phyloP scores from a whole-genome alignment of 2,329 filamentous ascomycete genomes.

The Fusarium sp. region DNA sequence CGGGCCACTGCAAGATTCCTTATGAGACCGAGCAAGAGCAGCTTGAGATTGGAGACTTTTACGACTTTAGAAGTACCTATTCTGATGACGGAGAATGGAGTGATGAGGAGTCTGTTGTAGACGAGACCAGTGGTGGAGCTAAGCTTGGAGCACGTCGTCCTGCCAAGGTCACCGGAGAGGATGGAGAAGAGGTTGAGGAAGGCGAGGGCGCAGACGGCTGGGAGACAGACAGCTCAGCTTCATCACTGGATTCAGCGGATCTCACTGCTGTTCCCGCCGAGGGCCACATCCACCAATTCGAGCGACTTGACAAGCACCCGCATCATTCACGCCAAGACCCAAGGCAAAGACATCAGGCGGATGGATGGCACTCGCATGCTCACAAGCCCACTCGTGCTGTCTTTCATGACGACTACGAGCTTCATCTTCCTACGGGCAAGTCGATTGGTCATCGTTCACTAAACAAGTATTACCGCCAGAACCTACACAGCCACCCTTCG shows the following conservation, averaged over 20 bases:
- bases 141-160: slow-evolving; percentile 74
- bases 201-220: slow-evolving; percentile 79
- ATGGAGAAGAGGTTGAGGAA: slow-evolving; percentile 64
- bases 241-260: slow-evolving; percentile 87
- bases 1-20: slow-evolving; percentile 95
- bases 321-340: slow-evolving; percentile 80
- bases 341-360: slow-evolving; percentile 76
- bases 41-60: slow-evolving; percentile 94
- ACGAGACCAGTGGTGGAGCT: slow-evolving; percentile 66
- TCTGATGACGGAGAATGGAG: slow-evolving; percentile 79
- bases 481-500: slow-evolving; percentile 85
- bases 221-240: slow-evolving; percentile 95
- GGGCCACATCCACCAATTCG: slow-evolving; percentile 75
- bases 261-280: slow-evolving; percentile 83
- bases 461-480: slow-evolving; percentile 91
- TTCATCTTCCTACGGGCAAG: slow-evolving; percentile 90
- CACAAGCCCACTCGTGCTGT: slow-evolving; percentile 79
- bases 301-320: slow-evolving; percentile 76
- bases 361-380: slow-evolving; percentile 85
- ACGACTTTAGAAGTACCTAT: slow-evolving; percentile 96
- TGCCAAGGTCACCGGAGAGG: slow-evolving; percentile 61
- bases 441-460: slow-evolving; percentile 91
- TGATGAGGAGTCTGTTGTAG: slow-evolving; percentile 60
- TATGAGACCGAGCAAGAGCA: slow-evolving; percentile 90
- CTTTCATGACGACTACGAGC: slow-evolving; percentile 92